phyloP scores from a whole-genome alignment of 1,139 yeast species.

The Yamadazyma diddensiae region DNA sequence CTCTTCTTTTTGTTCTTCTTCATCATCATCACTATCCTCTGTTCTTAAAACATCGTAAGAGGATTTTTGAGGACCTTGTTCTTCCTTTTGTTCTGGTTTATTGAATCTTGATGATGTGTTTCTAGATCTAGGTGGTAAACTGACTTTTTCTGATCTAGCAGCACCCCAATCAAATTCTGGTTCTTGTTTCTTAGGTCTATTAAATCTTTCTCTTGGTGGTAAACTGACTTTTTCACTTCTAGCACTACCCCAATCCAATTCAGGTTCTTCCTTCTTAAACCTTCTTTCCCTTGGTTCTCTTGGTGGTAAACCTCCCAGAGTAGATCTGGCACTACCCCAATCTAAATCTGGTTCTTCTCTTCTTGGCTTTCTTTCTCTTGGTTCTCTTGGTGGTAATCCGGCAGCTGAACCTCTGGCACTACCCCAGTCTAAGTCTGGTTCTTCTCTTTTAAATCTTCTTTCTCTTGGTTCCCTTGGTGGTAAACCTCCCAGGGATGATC shows the following conservation, averaged over 20 bases:
- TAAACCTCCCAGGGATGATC: constrained; percentile 30
- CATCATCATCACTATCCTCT: constrained; percentile 59
- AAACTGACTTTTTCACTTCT: constrained; percentile 32
- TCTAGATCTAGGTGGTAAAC: constrained; percentile 39
- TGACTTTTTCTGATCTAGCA: constrained; percentile 26
- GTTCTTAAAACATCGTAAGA: constrained; percentile 62
- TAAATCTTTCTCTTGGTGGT: constrained; percentile 36
- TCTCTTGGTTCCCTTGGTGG: constrained; percentile 27
- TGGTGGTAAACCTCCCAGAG: constrained; percentile 33
- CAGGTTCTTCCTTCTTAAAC: constrained; percentile 48
- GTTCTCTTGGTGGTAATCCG: constrained; percentile 40
- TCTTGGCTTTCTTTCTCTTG: constrained; percentile 27
- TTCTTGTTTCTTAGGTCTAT: constrained; percentile 28
- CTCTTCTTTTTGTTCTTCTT: constrained; percentile 26
- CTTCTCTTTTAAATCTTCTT: constrained; percentile 42
- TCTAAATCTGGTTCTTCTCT: constrained; percentile 54
- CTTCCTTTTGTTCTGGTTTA: constrained; percentile 9
- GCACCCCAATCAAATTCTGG: constrained; percentile 59
- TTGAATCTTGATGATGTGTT: constrained; percentile 43
- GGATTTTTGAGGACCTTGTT: constrained; percentile 51
- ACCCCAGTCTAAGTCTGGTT: constrained; percentile 60
- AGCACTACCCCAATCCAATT: constrained; percentile 61
- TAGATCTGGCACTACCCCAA: constrained; percentile 46
- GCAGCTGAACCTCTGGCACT: constrained; percentile 33
- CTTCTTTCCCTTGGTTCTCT: constrained; percentile 33